Percentiles rank a stretch among this genome's conserved stretches.
phyloP scores from a whole-genome alignment of 768 basidiomycete species.

The Lactarius quietus region DNA sequence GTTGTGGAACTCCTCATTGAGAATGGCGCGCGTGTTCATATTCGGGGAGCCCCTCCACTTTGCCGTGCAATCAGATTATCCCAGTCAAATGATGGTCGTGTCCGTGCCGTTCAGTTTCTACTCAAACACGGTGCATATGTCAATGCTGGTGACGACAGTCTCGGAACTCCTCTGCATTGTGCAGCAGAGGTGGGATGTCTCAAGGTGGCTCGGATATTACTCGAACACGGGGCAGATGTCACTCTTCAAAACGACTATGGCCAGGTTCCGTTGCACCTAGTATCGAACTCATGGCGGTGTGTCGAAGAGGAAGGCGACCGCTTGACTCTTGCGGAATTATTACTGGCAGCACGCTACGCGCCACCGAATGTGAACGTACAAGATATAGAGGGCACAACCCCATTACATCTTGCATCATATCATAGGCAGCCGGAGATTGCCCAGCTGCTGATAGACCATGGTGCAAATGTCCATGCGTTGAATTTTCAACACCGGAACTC shows the following conservation, averaged over 20 bases:
- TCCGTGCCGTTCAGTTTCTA: background rate
- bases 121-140: background rate
- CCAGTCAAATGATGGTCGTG: background rate
- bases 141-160: background rate
- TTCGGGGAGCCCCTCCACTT: background rate
- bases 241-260: background rate
- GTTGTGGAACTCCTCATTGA: background rate
- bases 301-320: background rate
- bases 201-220: background rate
- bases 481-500: background rate
- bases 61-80: background rate
- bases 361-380: background rate
- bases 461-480: background rate
- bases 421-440: background rate
- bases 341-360: background rate
- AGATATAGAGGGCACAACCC: background rate
- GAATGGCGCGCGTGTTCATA: background rate
- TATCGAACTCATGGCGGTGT: no score
- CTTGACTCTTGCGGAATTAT: background rate
- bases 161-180: background rate
- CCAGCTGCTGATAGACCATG: background rate
- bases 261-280: background rate
- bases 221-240: background rate
- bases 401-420: background rate
- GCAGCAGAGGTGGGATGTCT: background rate